These are phyloP conservation scores for Termitomyces sp. DNA, from an alignment of 768 basidiomycete genomes.

Conservation along the genomic window DNA sequence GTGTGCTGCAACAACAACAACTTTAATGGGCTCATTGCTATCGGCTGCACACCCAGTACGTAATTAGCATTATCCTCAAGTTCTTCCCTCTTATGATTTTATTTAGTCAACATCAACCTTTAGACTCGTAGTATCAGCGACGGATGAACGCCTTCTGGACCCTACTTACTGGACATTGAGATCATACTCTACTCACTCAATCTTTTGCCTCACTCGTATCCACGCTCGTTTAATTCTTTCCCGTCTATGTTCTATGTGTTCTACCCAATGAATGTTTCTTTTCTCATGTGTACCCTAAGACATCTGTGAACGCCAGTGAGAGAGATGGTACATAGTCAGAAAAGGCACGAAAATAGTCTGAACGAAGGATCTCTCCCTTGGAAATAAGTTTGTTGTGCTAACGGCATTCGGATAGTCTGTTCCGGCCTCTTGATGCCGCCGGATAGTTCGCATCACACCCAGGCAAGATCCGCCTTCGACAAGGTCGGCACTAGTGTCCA, in stretches of 20 bases:
- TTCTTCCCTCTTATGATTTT: background rate
- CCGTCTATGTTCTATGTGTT: background rate
- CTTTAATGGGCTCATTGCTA: constrained; percentile 36
- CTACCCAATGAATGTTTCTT: background rate
- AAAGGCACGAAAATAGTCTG: background rate
- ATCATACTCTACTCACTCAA: background rate
- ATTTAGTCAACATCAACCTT: constrained; percentile 18
- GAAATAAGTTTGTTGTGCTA: too few species aligned
- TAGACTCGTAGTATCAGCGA: constrained; percentile 5
- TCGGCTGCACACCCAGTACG: constrained; percentile 40
- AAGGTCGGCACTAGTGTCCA: too few species aligned
- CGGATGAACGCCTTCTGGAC: background rate
- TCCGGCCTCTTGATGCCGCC: background rate
- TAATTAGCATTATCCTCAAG: background rate
- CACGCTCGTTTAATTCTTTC: constrained; percentile 8
- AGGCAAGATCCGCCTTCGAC: too few species aligned
- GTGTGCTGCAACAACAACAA: constrained; percentile 42
- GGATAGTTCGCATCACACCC: background rate
- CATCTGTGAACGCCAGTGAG: background rate
- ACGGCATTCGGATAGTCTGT: background rate
- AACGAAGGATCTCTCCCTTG: background rate
- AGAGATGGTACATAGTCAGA: background rate
- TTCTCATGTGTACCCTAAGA: background rate
- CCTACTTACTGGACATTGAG: background rate
- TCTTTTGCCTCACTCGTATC: background rate